These are phyloP conservation scores for Puccinellia tenuiflora DNA, from an alignment of 176 grass and related monocot genomes.

Conservation along the genomic window DNA sequence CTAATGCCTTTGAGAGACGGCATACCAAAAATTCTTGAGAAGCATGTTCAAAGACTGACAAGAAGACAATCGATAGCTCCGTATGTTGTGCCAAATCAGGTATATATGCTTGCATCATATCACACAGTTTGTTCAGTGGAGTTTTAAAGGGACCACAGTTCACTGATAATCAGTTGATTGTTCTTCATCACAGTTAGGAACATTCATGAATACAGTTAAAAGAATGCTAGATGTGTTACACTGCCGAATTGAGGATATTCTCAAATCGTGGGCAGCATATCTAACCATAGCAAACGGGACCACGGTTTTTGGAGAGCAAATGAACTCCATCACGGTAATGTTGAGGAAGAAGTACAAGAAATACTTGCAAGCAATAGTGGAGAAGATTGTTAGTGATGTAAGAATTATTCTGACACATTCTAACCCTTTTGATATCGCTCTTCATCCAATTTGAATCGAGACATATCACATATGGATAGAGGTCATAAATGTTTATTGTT, in stretches of 20 bases:
- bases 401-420: conserved; percentile 12
- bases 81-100: conserved; percentile 71
- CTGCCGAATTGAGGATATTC: conserved; percentile 63
- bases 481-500: background rate
- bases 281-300: conserved; percentile 58
- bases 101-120: conserved; percentile 30
- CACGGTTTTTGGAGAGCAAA: conserved; percentile 75
- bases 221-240: conserved; percentile 93
- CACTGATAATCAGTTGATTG: background rate
- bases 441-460: background rate
- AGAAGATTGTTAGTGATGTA: conserved; percentile 82
- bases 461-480: background rate
- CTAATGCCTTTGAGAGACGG: conserved; percentile 74
- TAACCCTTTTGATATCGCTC: background rate
- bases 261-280: conserved; percentile 76
- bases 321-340: conserved; percentile 85
- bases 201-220: conserved; percentile 89
- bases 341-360: conserved; percentile 93
- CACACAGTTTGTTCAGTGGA: background rate
- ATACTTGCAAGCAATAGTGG: conserved; percentile 71
- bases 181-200: conserved; percentile 68
- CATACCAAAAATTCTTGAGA: conserved; percentile 85
- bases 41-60: conserved; percentile 84
- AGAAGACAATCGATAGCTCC: conserved; percentile 69
- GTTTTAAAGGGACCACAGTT: background rate